Conservation (phyloP, 2,329 filamentous ascomycete species). For the Neurospora sp. region DNA sequence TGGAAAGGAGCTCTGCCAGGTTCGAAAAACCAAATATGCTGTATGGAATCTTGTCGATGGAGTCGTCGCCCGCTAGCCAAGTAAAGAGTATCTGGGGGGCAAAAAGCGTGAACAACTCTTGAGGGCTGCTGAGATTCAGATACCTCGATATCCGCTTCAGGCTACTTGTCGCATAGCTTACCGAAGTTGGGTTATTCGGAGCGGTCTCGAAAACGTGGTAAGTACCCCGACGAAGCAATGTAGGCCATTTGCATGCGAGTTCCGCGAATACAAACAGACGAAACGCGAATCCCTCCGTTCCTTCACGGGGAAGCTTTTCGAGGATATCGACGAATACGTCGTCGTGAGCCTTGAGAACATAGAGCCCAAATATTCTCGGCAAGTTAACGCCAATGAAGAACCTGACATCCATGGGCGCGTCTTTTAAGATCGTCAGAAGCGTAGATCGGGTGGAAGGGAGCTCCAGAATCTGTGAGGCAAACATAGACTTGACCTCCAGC, state of each 20-base stretch:
- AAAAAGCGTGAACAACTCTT: constrained; percentile 71
- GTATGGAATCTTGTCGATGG: constrained; percentile 66
- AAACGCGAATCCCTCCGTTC: constrained; percentile 74
- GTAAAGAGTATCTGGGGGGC: constrained; percentile 83
- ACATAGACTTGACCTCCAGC: constrained; percentile 55
- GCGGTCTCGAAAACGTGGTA: constrained; percentile 93
- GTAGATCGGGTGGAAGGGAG: constrained; percentile 56
- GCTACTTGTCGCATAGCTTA: constrained; percentile 62
- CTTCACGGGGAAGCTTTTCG: constrained; percentile 62
- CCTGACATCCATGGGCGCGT: constrained; percentile 61
- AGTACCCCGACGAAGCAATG: constrained; percentile 73
- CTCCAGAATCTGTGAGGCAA: constrained; percentile 44
- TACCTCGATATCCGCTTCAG: constrained; percentile 54
- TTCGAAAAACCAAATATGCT: constrained; percentile 70
- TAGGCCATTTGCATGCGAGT: constrained; percentile 75
- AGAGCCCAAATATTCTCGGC: constrained; percentile 67
- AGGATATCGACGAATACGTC: constrained; percentile 76
- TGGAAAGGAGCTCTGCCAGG: constrained; percentile 57
- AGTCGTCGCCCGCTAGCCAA: constrained; percentile 64
- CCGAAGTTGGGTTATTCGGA: constrained; percentile 55
- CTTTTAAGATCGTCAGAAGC: constrained; percentile 61
- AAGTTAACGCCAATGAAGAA: constrained; percentile 62
- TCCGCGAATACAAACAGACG: constrained; percentile 67
- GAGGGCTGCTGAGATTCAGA: constrained; percentile 55
- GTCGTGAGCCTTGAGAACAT: constrained; percentile 74